Conservation (phyloP, 345 rosid species). For the Luvunga scandens region DNA sequence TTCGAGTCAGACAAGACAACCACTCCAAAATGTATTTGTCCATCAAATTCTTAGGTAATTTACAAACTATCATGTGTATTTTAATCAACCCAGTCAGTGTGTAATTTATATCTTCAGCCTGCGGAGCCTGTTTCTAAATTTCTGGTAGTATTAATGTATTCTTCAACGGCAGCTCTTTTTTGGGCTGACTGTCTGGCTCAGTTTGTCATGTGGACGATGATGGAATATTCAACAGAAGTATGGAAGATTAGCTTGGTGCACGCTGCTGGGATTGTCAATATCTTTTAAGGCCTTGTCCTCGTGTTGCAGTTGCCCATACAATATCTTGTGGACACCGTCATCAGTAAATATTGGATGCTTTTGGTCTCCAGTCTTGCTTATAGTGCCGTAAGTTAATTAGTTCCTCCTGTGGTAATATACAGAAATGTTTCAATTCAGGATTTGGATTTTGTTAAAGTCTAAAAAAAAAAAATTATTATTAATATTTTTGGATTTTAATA, state of each 20-base stretch:
- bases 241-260: slow-evolving; percentile 21
- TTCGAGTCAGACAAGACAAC: neutral
- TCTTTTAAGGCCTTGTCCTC: slow-evolving; percentile 3
- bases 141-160: neutral
- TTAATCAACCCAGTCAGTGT: too few relatives aligned
- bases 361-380: slow-evolving; percentile 11
- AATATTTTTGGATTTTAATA: too few relatives aligned
- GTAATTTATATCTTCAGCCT: too few relatives aligned
- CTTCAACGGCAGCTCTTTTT: neutral
- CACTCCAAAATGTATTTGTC: neutral
- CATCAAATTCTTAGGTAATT: neutral
- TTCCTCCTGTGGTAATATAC: neutral
- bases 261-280: slow-evolving; percentile 21
- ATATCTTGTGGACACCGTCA: slow-evolving; percentile 9
- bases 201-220: slow-evolving; percentile 17
- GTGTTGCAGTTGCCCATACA: slow-evolving; percentile 8
- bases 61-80: neutral
- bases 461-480: too few relatives aligned
- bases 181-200: slow-evolving; percentile 10
- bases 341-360: slow-evolving; percentile 19
- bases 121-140: neutral
- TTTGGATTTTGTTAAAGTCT: too few relatives aligned
- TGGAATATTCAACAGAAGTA: slow-evolving; percentile 20
- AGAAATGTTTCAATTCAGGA: too few relatives aligned
- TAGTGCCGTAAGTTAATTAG: neutral